Conservation (phyloP, 345 rosid genomes). For the Conringia planisiliqua region DNA sequence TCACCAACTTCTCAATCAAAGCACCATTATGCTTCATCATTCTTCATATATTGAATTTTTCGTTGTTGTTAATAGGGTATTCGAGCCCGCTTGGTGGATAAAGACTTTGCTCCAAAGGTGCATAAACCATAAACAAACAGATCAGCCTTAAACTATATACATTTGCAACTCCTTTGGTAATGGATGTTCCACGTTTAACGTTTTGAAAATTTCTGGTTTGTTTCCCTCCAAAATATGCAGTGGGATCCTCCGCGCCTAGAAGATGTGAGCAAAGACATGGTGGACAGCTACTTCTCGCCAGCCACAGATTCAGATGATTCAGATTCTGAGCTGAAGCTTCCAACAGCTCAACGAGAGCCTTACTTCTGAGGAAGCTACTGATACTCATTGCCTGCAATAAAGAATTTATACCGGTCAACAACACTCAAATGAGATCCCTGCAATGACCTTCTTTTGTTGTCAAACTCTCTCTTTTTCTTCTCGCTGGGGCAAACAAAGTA, state of each 20-base stretch:
- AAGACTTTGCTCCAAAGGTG: constrained; percentile 94
- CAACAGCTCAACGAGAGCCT: constrained; percentile 73
- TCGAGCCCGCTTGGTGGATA: constrained; percentile 73
- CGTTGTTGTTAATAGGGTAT: constrained; percentile 54
- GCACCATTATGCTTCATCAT: background rate
- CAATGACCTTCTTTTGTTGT: constrained; percentile 8
- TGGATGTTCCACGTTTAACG: background rate
- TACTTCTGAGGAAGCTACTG: constrained; percentile 27
- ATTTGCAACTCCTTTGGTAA: background rate
- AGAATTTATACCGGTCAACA: background rate
- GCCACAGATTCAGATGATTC: constrained; percentile 35
- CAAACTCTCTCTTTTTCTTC: background rate
- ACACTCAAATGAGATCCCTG: constrained; percentile 2
- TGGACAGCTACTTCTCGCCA: constrained; percentile 65
- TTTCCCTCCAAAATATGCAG: constrained; percentile 41
- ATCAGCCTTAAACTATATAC: background rate
- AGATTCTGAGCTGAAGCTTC: constrained; percentile 78
- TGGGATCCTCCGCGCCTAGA: constrained; percentile 82
- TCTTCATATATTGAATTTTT: background rate
- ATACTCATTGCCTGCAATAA: constrained; percentile 4
- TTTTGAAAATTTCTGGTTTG: background rate
- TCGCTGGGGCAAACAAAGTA: background rate
- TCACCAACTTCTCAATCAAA: background rate
- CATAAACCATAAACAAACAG: constrained; percentile 11
- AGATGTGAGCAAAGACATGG: constrained; percentile 73